These are phyloP conservation scores for Sesbania bispinosa DNA, from an alignment of 306 rosid species.

Conservation along the genomic window DNA sequence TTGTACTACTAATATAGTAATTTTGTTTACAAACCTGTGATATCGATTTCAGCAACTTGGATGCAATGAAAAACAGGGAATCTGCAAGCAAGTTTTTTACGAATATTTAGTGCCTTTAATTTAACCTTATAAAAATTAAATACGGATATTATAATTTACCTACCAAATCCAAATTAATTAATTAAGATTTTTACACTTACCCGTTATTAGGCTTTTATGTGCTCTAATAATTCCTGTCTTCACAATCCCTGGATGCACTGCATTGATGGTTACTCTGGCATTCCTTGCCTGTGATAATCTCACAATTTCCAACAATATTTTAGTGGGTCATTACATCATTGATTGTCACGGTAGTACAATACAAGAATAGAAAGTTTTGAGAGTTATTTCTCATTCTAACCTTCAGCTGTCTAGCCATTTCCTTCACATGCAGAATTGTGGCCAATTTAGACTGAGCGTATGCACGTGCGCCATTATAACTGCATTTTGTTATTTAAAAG, in stretches of 20 bases:
- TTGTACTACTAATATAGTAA: no score
- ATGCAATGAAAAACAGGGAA: slow-evolving; percentile 78
- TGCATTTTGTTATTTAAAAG: slow-evolving; percentile 38
- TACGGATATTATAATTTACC: no score
- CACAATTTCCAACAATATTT: background rate
- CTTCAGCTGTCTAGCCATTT: slow-evolving; percentile 76
- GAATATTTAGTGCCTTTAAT: background rate
- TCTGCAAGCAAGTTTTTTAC: slow-evolving; percentile 49
- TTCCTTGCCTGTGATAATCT: slow-evolving; percentile 53
- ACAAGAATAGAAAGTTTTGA: background rate
- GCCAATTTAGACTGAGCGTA: slow-evolving; percentile 93
- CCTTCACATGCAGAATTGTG: slow-evolving; percentile 77
- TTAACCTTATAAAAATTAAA: no score
- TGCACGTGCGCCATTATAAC: slow-evolving; percentile 85
- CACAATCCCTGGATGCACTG: slow-evolving; percentile 89
- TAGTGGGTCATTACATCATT: background rate
- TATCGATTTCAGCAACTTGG: slow-evolving; percentile 72
- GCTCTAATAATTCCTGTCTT: slow-evolving; percentile 84
- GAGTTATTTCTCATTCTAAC: slow-evolving; percentile 33
- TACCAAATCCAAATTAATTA: background rate
- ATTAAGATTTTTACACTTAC: no score
- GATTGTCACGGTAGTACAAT: no score
- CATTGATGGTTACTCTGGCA: slow-evolving; percentile 84
- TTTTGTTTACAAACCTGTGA: slow-evolving; percentile 57
- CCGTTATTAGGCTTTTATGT: slow-evolving; percentile 74